A percentile compares a stretch with the other conserved stretches of the same genome.
phyloP scores from a whole-genome alignment of 2,329 filamentous ascomycete species.

The Sarocladium strictum region DNA sequence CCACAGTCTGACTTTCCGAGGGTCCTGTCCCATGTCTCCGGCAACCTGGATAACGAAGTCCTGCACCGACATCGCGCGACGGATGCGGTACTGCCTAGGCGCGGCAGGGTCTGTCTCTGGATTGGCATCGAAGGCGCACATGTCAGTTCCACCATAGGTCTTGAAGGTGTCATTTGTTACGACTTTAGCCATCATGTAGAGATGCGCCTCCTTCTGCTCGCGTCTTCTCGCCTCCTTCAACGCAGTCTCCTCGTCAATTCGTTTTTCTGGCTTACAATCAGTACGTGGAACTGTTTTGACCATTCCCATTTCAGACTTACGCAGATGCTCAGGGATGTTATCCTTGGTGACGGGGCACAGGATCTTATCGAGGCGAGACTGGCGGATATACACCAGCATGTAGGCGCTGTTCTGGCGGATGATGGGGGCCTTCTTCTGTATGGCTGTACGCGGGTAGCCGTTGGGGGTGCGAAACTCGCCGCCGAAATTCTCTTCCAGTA shows the following conservation, averaged over 20 bases:
- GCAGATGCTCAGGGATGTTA: conserved; percentile 77
- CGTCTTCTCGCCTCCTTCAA: conserved; percentile 71
- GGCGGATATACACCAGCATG: conserved; percentile 97
- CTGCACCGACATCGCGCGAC: conserved; percentile 67
- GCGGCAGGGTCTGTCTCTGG: conserved; percentile 61
- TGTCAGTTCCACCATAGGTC: conserved; percentile 76
- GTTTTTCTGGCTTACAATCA: conserved; percentile 46
- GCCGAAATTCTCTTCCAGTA: conserved; percentile 93
- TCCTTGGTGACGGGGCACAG: conserved; percentile 69
- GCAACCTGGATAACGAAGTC: conserved; percentile 71
- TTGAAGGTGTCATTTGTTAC: conserved; percentile 78
- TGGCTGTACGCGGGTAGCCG: conserved; percentile 34
- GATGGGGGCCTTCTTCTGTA: conserved; percentile 51
- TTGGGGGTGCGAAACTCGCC: conserved; percentile 65
- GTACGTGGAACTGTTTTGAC: background rate
- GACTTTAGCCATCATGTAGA: conserved; percentile 81
- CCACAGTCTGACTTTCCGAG: conserved; percentile 76
- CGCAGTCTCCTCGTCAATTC: conserved; percentile 76
- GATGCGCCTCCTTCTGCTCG: conserved; percentile 88
- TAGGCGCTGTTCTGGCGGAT: conserved; percentile 80
- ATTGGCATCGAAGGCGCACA: conserved; percentile 63
- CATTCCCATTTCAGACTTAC: conserved; percentile 36
- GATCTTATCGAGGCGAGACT: conserved; percentile 77
- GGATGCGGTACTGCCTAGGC: conserved; percentile 66
- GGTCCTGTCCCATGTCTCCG: conserved; percentile 60